A percentile compares a stretch with the other conserved stretches of the same genome.
phyloP scores from a whole-genome alignment of 306 rosid species.

The Senna tora region DNA sequence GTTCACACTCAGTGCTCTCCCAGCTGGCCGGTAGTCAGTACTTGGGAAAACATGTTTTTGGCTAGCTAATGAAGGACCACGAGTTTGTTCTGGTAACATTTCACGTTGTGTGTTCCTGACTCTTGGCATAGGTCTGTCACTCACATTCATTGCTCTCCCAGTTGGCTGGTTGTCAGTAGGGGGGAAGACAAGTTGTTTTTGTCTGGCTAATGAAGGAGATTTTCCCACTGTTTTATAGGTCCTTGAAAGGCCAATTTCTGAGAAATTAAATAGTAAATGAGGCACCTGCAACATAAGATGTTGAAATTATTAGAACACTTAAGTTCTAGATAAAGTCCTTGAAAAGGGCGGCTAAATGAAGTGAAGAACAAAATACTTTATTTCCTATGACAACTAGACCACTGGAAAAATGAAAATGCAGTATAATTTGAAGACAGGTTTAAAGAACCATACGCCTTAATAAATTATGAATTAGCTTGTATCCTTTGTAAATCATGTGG shows the following conservation, averaged over 20 bases:
- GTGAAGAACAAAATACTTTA: not conserved
- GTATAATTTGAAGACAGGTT: not conserved
- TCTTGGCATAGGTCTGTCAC: constrained; percentile 42
- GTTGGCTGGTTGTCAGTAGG: constrained; percentile 39
- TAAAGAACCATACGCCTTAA: not conserved
- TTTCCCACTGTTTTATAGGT: constrained; percentile 49
- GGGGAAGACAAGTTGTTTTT: constrained; percentile 42
- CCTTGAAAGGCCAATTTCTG: constrained; percentile 45
- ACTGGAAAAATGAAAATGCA: not conserved
- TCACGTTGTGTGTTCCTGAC: constrained; percentile 58
- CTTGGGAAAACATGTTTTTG: not conserved
- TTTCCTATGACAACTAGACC: not conserved
- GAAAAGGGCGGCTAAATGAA: not conserved
- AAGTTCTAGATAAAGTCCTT: constrained; percentile 9
- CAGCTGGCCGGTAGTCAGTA: not conserved
- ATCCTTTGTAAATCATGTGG: not conserved
- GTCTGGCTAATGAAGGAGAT: constrained; percentile 45
- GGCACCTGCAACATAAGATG: constrained; percentile 50
- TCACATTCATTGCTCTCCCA: constrained; percentile 48
- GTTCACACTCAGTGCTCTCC: not conserved
- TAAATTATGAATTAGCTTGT: not conserved
- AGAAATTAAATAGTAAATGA: constrained; percentile 51
- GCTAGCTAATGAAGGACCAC: constrained; percentile 53
- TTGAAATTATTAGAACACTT: constrained; percentile 14
- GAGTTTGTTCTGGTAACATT: constrained; percentile 54